phyloP scores from a whole-genome alignment of 2,329 filamentous ascomycete genomes.

The Colletotrichum sp. region DNA sequence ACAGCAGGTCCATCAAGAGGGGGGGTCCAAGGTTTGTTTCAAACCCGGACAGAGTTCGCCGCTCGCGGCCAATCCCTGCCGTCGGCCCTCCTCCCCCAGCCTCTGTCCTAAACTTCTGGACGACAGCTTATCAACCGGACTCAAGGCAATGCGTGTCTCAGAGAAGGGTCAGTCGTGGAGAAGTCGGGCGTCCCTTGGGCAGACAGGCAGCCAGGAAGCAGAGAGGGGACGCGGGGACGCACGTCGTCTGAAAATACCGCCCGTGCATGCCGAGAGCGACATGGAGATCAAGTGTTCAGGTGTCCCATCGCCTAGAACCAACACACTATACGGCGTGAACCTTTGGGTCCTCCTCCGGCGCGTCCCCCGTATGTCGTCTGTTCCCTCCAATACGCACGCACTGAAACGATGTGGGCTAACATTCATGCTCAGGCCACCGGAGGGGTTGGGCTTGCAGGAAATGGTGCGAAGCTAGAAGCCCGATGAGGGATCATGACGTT shows the following conservation, averaged over 20 bases:
- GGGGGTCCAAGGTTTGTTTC: conserved; percentile 18
- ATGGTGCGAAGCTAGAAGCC: not conserved
- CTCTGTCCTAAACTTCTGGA: conserved; percentile 3
- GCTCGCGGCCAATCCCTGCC: not conserved
- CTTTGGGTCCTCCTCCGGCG: not conserved
- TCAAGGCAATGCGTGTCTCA: conserved; percentile 17
- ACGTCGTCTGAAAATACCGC: conserved; percentile 7
- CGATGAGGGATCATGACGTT: not conserved
- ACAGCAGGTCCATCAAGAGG: not conserved
- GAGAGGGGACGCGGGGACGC: not conserved
- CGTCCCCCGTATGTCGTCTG: not conserved
- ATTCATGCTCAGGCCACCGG: conserved; percentile 13
- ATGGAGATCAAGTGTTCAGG: not conserved
- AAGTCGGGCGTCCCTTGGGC: not conserved
- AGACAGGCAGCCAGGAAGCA: not conserved
- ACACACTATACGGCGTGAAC: not conserved
- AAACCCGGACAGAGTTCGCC: conserved; percentile 13
- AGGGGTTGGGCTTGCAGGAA: conserved; percentile 3
- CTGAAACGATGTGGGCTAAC: conserved; percentile 14
- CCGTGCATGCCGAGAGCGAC: not conserved
- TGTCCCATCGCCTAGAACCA: not conserved
- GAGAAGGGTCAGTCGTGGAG: not conserved
- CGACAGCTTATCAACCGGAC: conserved; percentile 13
- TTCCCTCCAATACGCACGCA: conserved; percentile 10
- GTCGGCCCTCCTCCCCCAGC: not conserved